Base-by-base conservation (phyloP, 441 rosid species). In the Jatropha multifida region DNA sequence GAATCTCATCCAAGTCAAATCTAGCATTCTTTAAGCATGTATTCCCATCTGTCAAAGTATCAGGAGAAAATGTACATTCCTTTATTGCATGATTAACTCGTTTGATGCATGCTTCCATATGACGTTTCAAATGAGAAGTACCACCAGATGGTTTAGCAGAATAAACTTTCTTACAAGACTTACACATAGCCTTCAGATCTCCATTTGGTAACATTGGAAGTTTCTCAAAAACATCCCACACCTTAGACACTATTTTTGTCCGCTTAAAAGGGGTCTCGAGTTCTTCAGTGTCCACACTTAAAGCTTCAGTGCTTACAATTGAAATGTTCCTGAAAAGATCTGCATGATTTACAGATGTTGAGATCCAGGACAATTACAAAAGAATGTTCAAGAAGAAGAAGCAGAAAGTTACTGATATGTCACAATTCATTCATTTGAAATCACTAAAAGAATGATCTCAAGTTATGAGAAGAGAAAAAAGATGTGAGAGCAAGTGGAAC, bases 161-260 rank as follows among this genome's bases (percentile, higher is more conserved):
- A 8, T 9, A 65, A 65, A n/a, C 44, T 62, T 41, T 65, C 32
- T 42, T 65, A 41, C 52, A 65, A 42, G 41, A 65, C 66, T 62
- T 32, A 4, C 52, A 65, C 9, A 65, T n/a, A n/a, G 69, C 51
- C 69, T 42, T 65, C 48, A 41, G 1, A 65, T 18, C 52, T 18
- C 52, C 27, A 65, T 41, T 42, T 37, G n/a, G 44, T 62, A 62
- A 7, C 66, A 62, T 6, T 1, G 44, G 66, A 62, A 62, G 42
- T 32, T 62, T 62, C 42, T 62, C n/a, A 5, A 32, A 62, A 32
- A 62, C 66, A 32, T 62, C 66, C 66, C 66, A 62, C n/a, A 65
- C 69, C 51, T 18, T 41, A 11, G 51, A 65, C 51, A 65, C n/a
- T 20, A 52, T 65, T 65, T 42, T 42, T 42, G 32, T 41, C 8